Evolutionary conservation across 1,284 basidiomycete species (phyloP).

Genomic region (Rhizoctonia solani): DNA sequence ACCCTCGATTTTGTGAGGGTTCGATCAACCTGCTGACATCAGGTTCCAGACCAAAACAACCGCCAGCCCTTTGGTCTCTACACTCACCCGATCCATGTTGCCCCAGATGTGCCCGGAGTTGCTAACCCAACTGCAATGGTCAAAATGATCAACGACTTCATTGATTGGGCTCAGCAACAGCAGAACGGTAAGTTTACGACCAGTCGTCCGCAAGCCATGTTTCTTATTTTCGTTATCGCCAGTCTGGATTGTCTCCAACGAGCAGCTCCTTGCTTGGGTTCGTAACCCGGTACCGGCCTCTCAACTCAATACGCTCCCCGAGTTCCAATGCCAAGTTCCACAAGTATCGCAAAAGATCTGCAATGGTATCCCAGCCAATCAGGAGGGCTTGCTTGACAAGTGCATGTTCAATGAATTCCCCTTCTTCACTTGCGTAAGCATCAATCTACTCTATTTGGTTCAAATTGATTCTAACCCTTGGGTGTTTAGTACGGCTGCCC

Average conservation of each 20-base stretch:
- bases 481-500: conserved; percentile 71
- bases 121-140: conserved; percentile 57
- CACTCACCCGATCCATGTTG: conserved; percentile 79
- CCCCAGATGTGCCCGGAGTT: conserved; percentile 61
- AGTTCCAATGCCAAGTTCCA: conserved; percentile 67
- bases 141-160: conserved; percentile 74
- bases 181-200: conserved; percentile 58
- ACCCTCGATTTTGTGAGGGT: background rate
- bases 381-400: conserved; percentile 60
- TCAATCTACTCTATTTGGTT: background rate
- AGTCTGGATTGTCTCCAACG: conserved; percentile 79
- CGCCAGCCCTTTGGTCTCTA: conserved; percentile 82
- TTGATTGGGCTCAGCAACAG: conserved; percentile 80
- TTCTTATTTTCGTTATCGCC: conserved; percentile 8
- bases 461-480: background rate
- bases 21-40: conserved; percentile 33
- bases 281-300: conserved; percentile 67
- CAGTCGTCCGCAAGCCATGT: conserved; percentile 2
- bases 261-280: conserved; percentile 76
- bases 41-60: conserved; percentile 59
- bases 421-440: conserved; percentile 72
- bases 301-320: conserved; percentile 57
- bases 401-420: conserved; percentile 75
- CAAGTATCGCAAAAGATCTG: conserved; percentile 64
- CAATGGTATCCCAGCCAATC: conserved; percentile 70